These are phyloP conservation scores for Suillus variegatus DNA, from an alignment of 768 basidiomycete genomes.

Conservation along the genomic window DNA sequence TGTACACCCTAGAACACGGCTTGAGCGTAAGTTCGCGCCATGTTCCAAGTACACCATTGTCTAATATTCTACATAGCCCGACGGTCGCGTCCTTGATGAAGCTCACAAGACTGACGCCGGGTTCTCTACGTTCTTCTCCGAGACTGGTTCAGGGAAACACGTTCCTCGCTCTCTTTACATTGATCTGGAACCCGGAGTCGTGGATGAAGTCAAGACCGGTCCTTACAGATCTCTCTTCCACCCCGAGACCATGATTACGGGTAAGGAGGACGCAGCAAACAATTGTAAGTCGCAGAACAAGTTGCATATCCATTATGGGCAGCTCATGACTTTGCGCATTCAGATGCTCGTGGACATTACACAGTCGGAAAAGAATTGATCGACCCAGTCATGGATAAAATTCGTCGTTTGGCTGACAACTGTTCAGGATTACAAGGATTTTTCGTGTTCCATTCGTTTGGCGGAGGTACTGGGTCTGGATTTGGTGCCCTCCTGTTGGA, in stretches of 20 bases:
- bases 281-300: constrained; percentile 69
- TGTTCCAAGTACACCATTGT: background rate
- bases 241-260: constrained; percentile 94
- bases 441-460: constrained; percentile 99
- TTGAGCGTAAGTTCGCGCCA: constrained; percentile 67
- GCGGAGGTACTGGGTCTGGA: constrained; percentile 99
- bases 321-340: constrained; percentile 14
- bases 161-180: constrained; percentile 97
- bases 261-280: constrained; percentile 99
- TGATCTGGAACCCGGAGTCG: constrained; percentile 91
- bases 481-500: constrained; percentile 98
- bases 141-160: constrained; percentile 90
- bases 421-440: constrained; percentile 98
- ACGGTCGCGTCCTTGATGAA: constrained; percentile 80
- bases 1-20: constrained; percentile 98
- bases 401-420: constrained; percentile 96
- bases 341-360: constrained; percentile 98
- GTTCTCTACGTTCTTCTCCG: constrained; percentile 98
- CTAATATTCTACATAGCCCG: constrained; percentile 56
- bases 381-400: constrained; percentile 95
- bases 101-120: constrained; percentile 72
- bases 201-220: constrained; percentile 94
- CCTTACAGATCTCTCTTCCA: constrained; percentile 94
- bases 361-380: constrained; percentile 99
- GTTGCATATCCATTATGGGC: background rate